A percentile compares a stretch with the other conserved stretches of the same genome.
Conservation (phyloP, 2,329 filamentous ascomycete genomes). For the Colletotrichum musicola region DNA sequence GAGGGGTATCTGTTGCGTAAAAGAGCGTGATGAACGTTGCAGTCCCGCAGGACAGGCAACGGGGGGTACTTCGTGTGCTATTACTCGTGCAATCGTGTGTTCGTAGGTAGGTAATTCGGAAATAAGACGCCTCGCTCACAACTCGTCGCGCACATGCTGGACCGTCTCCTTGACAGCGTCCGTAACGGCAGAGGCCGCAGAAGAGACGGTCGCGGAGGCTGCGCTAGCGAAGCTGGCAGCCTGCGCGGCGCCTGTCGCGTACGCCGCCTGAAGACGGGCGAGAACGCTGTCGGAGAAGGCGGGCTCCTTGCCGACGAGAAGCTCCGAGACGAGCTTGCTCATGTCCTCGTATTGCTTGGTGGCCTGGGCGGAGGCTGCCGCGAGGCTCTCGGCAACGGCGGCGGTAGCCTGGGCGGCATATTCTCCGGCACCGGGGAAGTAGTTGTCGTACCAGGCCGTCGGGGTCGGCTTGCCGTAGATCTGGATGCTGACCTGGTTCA, state of each 20-base stretch:
- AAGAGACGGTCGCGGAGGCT: constrained; percentile 45
- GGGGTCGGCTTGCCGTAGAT: constrained; percentile 77
- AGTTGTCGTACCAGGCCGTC: constrained; percentile 66
- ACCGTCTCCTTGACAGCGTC: constrained; percentile 57
- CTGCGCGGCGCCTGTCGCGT: constrained; percentile 74
- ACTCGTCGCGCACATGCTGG: constrained; percentile 54
- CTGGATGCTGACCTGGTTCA: constrained; percentile 75
- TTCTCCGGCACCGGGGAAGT: constrained; percentile 62
- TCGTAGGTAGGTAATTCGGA: background rate
- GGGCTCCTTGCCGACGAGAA: constrained; percentile 82
- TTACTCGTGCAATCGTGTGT: constrained; percentile 38
- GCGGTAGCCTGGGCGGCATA: constrained; percentile 73
- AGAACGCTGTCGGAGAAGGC: constrained; percentile 86
- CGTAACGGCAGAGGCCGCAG: constrained; percentile 46
- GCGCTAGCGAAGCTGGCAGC: constrained; percentile 58
- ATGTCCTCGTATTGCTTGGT: constrained; percentile 77
- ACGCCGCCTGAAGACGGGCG: constrained; percentile 77
- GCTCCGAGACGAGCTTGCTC: constrained; percentile 79
- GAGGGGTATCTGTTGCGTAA: constrained; percentile 39
- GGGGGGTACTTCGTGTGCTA: constrained; percentile 32
- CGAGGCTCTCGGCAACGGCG: constrained; percentile 52
- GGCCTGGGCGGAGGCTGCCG: constrained; percentile 72
- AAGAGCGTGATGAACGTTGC: constrained; percentile 25
- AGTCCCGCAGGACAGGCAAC: background rate
- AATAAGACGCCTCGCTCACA: constrained; percentile 46